A percentile compares a stretch with the other conserved stretches of the same genome.
Evolutionary conservation across 257 asterid genomes (phyloP).

Genomic region (Catharanthus roseus): DNA sequence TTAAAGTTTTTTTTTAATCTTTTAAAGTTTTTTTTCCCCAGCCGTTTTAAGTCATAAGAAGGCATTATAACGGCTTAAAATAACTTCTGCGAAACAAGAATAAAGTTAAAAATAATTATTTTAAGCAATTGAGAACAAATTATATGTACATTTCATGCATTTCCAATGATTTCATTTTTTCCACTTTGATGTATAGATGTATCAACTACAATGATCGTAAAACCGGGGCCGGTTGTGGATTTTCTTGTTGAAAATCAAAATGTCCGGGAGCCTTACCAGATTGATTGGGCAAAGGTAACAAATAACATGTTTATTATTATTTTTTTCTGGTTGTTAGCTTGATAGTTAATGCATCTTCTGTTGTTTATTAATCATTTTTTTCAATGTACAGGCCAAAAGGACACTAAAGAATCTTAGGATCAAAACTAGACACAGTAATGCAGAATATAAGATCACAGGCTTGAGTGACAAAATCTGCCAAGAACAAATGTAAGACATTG

Average conservation of each 20-base stretch:
- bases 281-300: slow-evolving; percentile 62
- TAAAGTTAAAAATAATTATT: too few relatives aligned
- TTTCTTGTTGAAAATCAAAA: slow-evolving; percentile 51
- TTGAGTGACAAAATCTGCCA: slow-evolving; percentile 48
- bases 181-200: slow-evolving; percentile 38
- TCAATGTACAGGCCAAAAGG: slow-evolving; percentile 49
- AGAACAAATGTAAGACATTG: slow-evolving; percentile 41
- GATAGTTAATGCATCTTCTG: neutral
- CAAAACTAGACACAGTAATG: slow-evolving; percentile 30
- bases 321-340: neutral
- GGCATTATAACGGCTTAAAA: too few relatives aligned
- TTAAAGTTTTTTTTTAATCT: too few relatives aligned
- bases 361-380: neutral
- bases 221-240: slow-evolving; percentile 61
- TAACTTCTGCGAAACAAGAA: too few relatives aligned
- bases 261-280: slow-evolving; percentile 29
- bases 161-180: too few relatives aligned
- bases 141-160: too few relatives aligned
- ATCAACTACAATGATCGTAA: slow-evolving; percentile 65
- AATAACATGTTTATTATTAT: neutral
- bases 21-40: too few relatives aligned
- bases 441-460: slow-evolving; percentile 57
- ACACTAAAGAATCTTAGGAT: slow-evolving; percentile 54
- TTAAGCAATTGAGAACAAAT: too few relatives aligned
- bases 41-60: too few relatives aligned